Percentiles rank a stretch among this genome's conserved stretches.
Evolutionary conservation across 495 filamentous ascomycete species (phyloP).

Genomic region (Hypoxylon lienhwacheense): DNA sequence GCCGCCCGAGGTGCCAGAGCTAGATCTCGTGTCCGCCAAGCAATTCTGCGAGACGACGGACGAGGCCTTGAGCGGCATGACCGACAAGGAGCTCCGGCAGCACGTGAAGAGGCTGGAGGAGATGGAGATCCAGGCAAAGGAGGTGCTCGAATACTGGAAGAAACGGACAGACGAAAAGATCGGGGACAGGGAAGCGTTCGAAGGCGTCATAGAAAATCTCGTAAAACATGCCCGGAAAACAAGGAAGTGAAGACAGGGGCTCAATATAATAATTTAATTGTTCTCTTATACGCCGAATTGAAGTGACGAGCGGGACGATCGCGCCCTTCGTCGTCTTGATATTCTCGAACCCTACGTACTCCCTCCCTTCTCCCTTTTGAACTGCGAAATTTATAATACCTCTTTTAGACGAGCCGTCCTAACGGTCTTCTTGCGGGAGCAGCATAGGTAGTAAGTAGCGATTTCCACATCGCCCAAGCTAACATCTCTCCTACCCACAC

Average conservation of each 20-base stretch:
- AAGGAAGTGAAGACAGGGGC: conserved; percentile 57
- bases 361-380: background rate
- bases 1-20: conserved; percentile 66
- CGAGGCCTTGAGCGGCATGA: conserved; percentile 74
- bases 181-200: conserved; percentile 92
- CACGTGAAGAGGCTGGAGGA: conserved; percentile 74
- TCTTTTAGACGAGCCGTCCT: no score
- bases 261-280: conserved; percentile 17
- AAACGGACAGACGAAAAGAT: conserved; percentile 79
- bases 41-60: conserved; percentile 82
- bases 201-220: conserved; percentile 96
- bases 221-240: conserved; percentile 92
- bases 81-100: conserved; percentile 67
- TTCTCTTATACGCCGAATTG: background rate
- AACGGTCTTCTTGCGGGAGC: no score
- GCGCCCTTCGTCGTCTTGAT: background rate
- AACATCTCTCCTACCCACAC: no score
- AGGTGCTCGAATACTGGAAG: conserved; percentile 87
- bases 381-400: background rate
- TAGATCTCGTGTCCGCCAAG: conserved; percentile 77
- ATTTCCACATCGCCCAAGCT: no score
- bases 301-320: background rate
- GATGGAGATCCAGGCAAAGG: conserved; percentile 66
- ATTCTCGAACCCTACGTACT: background rate
- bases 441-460: no score